Evolutionary conservation across 2,329 filamentous ascomycete genomes (phyloP).

Genomic region (Trichophyton verrucosum): DNA sequence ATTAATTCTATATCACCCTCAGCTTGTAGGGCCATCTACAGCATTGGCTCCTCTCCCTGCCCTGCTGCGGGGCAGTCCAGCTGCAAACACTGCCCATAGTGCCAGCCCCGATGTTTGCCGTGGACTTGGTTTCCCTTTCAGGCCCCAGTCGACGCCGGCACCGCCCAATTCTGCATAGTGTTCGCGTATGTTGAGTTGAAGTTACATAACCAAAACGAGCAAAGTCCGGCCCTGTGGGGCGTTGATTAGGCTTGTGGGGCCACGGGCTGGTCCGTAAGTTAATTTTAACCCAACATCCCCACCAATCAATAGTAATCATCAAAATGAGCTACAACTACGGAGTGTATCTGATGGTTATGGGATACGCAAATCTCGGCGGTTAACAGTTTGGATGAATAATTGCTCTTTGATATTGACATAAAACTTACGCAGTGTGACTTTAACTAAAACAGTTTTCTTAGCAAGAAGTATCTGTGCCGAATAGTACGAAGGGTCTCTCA

Average conservation of each 20-base stretch:
- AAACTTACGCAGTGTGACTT: too few species aligned
- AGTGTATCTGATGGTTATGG: background rate
- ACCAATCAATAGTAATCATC: background rate
- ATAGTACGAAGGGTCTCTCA: too few species aligned
- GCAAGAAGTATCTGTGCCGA: too few species aligned
- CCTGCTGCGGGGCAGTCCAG: background rate
- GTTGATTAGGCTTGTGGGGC: background rate
- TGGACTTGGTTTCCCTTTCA: background rate
- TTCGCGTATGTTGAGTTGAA: background rate
- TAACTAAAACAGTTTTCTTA: too few species aligned
- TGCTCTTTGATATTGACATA: too few species aligned
- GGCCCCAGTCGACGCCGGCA: background rate
- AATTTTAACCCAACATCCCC: background rate
- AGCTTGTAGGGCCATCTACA: background rate
- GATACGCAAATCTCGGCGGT: too few species aligned
- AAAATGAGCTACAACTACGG: background rate
- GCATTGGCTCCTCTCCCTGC: background rate
- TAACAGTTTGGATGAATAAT: too few species aligned
- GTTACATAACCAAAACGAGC: background rate
- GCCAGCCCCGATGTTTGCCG: background rate
- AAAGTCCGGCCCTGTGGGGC: slow-evolving; percentile 5
- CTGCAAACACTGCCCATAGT: background rate
- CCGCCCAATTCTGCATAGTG: background rate
- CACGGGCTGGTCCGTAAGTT: background rate
- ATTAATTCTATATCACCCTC: background rate